phyloP scores from a whole-genome alignment of 2,329 filamentous ascomycete genomes.

The Neocucurbitaria cava region DNA sequence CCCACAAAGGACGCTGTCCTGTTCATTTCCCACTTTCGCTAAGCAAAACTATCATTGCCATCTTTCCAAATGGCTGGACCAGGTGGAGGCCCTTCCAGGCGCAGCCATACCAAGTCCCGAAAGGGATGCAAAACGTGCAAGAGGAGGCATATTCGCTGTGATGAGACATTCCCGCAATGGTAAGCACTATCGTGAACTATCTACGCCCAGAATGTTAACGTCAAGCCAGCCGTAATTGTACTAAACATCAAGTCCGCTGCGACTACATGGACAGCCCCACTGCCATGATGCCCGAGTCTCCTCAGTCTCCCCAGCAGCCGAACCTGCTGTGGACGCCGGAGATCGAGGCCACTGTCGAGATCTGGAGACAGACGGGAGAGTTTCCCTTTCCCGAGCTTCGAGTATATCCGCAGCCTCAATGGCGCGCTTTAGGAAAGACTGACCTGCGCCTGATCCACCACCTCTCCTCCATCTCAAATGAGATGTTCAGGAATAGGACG shows the following conservation, averaged over 20 bases:
- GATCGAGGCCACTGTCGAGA: slow-evolving; percentile 79
- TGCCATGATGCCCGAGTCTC: slow-evolving; percentile 64
- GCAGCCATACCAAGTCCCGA: slow-evolving; percentile 97
- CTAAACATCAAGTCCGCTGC: slow-evolving; percentile 97
- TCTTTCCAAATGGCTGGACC: slow-evolving; percentile 78
- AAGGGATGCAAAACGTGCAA: slow-evolving; percentile 99
- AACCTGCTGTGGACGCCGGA: slow-evolving; percentile 85
- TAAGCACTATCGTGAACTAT: slow-evolving; percentile 53
- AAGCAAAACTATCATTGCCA: slow-evolving; percentile 6
- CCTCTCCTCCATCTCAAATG: slow-evolving; percentile 82
- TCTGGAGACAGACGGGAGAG: slow-evolving; percentile 82
- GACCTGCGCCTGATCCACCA: slow-evolving; percentile 92
- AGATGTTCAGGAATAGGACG: slow-evolving; percentile 78
- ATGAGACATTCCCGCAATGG: slow-evolving; percentile 98
- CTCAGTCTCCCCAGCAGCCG: slow-evolving; percentile 60
- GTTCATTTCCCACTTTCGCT: slow-evolving; percentile 24
- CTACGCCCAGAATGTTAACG: slow-evolving; percentile 24
- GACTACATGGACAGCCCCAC: slow-evolving; percentile 91
- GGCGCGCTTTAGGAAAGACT: slow-evolving; percentile 74
- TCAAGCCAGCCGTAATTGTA: slow-evolving; percentile 83
- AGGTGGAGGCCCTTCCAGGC: slow-evolving; percentile 87
- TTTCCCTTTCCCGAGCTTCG: slow-evolving; percentile 86
- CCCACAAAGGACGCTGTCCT: slow-evolving; percentile 15
- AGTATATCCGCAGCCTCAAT: slow-evolving; percentile 76
- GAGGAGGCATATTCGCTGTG: slow-evolving; percentile 94